Base-by-base conservation (phyloP, 129 eudicot species). In the Pittosporum tobira region DNA sequence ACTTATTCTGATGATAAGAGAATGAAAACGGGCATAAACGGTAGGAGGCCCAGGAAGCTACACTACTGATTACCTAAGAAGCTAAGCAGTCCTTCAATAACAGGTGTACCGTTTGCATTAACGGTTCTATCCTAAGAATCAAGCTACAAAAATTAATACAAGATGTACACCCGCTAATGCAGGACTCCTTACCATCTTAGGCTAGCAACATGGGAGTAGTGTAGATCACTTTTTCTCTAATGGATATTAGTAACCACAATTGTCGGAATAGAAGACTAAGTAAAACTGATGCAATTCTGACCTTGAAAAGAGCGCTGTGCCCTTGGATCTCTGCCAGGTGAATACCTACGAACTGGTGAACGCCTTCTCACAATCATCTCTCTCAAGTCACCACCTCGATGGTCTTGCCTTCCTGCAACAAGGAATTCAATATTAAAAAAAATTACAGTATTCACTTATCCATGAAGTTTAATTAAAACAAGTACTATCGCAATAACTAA, bases 371-470 rank as follows among this genome's bases (percentile, higher is more conserved):
- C 95, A 63, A 85, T 69, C 75, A 71, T 85, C 45, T 80, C 84
- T 69, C 97, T 82, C 73, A 85, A 69, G 75, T 82, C 97, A 59
- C 68, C 67, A 70, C 72, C 77, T n/a, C 70, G 72, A 53, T 76
- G 18, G 29, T 80, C 88, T 61, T 72, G 88, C 74, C 90, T 85
- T 48, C 82, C 97, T 90, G 81, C 71, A 52, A 54, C 26, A n/a
- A 56, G 43, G 45, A 49, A 13, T 45, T 52, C 28, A 23, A 36
- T 66, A 60, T 43, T 59, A 73, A 64, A 44, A 61, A 50, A 48
- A 56, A 68, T 44, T 62, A 10, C 29, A 49, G 48, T 47, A 38
- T 63, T 37, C 36, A 38, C 18, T 36, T 47, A 28, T 48, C 31
- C 27, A 31, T n/a, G 13, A 51, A 48, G 4, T n/a, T n/a, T n/a